A percentile compares a stretch with the other conserved stretches of the same genome.
phyloP scores from a whole-genome alignment of 805 yeast species.

The Wickerhamomyces pijperi region DNA sequence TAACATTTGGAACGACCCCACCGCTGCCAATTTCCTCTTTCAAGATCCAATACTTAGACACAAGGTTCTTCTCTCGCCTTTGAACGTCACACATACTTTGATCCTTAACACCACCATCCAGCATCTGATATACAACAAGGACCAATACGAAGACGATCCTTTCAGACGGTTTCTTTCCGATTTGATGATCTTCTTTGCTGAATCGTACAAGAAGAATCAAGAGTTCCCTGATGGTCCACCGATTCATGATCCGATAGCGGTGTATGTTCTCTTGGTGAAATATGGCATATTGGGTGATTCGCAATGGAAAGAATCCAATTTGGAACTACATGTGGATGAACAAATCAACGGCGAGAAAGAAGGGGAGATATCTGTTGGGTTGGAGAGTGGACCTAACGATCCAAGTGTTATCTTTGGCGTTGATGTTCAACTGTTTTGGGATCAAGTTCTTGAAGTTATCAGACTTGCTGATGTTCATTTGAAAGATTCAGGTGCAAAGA shows the following conservation, averaged over 20 bases:
- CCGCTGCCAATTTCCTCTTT: constrained; percentile 55
- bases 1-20: constrained; percentile 66
- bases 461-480: neutral
- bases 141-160: constrained; percentile 19
- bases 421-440: constrained; percentile 34
- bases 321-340: constrained; percentile 6
- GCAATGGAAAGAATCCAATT: constrained; percentile 3
- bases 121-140: constrained; percentile 25
- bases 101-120: constrained; percentile 35
- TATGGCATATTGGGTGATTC: constrained; percentile 15
- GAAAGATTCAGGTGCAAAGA: neutral
- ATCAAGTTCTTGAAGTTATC: constrained; percentile 2
- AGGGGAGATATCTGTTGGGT: constrained; percentile 8
- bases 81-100: constrained; percentile 62
- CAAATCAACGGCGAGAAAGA: constrained; percentile 20
- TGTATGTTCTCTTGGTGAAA: constrained; percentile 39
- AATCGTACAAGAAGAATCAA: constrained; percentile 29
- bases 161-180: constrained; percentile 46
- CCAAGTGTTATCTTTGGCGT: constrained; percentile 26
- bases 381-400: constrained; percentile 18
- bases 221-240: constrained; percentile 54
- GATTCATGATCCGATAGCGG: constrained; percentile 71
- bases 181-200: constrained; percentile 38
- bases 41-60: constrained; percentile 30
- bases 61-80: constrained; percentile 47